A percentile compares a stretch with the other conserved stretches of the same genome.
These are phyloP conservation scores for Phytophthora multivora DNA, from an alignment of 352 stramenopile genomes.

Conservation along the genomic window DNA sequence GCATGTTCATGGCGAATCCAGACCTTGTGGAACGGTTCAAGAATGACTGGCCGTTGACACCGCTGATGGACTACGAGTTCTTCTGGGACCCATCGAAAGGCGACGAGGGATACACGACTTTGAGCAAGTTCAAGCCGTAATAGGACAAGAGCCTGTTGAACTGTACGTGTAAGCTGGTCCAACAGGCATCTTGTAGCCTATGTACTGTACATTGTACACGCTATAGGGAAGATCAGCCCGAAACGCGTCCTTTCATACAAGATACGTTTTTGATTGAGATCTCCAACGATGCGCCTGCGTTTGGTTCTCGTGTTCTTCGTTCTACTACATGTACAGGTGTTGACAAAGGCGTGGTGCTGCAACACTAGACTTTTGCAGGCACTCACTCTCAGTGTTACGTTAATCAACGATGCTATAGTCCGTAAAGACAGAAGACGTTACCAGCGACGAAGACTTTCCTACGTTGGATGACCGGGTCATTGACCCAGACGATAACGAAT, in stretches of 20 bases:
- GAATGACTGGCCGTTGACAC: slow-evolving; percentile 22
- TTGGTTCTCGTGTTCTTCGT: background rate
- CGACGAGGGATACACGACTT: slow-evolving; percentile 28
- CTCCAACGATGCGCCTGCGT: slow-evolving; percentile 4
- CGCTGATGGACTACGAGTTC: slow-evolving; percentile 28
- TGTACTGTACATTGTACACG: too few relatives aligned
- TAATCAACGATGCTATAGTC: background rate
- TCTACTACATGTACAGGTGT: slow-evolving; percentile 18
- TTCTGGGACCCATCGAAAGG: slow-evolving; percentile 32
- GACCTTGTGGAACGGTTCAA: slow-evolving; percentile 44
- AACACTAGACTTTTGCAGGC: background rate
- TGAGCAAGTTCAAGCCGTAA: slow-evolving; percentile 8
- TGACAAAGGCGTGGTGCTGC: background rate
- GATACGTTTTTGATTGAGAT: slow-evolving; percentile 10
- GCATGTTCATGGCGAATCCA: slow-evolving; percentile 46
- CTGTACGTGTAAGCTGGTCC: too few relatives aligned
- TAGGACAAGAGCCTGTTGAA: background rate
- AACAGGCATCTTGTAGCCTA: background rate
- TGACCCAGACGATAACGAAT: background rate
- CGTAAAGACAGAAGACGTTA: background rate
- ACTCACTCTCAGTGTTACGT: background rate
- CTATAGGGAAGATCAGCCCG: background rate
- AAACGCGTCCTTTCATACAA: slow-evolving; percentile 6
- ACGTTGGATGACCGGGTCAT: background rate
- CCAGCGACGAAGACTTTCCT: background rate